Percentiles rank a stretch among this genome's conserved stretches.
phyloP scores from a whole-genome alignment of 2,329 filamentous ascomycete species.

The Parafenestella ontariensis region DNA sequence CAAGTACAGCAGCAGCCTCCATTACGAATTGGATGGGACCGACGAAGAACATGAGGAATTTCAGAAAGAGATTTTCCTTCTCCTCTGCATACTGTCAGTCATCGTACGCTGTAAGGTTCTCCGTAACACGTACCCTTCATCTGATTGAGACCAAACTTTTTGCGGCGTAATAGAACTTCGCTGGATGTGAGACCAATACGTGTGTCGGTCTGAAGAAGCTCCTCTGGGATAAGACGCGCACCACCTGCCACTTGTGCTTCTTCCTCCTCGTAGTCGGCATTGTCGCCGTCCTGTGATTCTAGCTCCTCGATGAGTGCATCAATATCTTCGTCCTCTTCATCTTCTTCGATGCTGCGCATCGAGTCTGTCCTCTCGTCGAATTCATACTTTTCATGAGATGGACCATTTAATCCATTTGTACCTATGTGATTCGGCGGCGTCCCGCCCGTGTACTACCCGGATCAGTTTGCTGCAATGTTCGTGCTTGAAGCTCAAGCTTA shows the following conservation, averaged over 20 bases:
- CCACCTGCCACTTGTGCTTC: constrained; percentile 59
- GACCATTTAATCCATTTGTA: neutral
- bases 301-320: constrained; percentile 87
- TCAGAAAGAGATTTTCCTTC: constrained; percentile 82
- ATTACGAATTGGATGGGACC: constrained; percentile 94
- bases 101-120: neutral
- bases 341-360: constrained; percentile 50
- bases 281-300: constrained; percentile 78
- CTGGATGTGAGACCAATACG: constrained; percentile 73
- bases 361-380: constrained; percentile 9
- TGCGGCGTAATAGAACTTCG: constrained; percentile 69
- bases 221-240: constrained; percentile 72
- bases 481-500: neutral
- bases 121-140: constrained; percentile 65
- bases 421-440: neutral
- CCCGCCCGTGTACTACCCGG: neutral
- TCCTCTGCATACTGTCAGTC: constrained; percentile 63
- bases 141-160: constrained; percentile 83
- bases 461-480: neutral
- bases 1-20: constrained; percentile 82
- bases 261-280: constrained; percentile 69
- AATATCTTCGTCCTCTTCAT: constrained; percentile 82
- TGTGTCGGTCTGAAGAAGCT: constrained; percentile 79
- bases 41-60: constrained; percentile 83
- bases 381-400: constrained; percentile 1